Percentiles rank a stretch among this genome's conserved stretches.
These are phyloP conservation scores for Ustilago shanxiensis DNA, from an alignment of 1,284 basidiomycete genomes.

Conservation along the genomic window DNA sequence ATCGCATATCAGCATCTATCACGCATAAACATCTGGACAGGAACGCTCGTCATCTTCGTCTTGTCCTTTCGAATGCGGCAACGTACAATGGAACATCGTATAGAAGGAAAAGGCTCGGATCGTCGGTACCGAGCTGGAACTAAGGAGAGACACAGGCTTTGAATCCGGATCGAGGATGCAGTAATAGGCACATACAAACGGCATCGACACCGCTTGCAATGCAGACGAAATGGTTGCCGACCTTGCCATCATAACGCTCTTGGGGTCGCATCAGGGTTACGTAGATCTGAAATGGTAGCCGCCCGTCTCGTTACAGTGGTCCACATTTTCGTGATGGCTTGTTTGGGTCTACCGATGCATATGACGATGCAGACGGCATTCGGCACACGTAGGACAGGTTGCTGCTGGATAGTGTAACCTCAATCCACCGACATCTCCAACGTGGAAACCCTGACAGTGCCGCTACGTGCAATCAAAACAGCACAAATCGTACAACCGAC, in stretches of 20 bases:
- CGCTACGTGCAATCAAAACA: no score
- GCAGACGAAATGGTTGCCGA: not conserved
- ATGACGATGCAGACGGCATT: no score
- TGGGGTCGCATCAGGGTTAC: not conserved
- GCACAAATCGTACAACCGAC: no score
- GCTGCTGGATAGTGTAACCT: no score
- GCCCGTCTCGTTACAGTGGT: not conserved
- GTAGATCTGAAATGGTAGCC: not conserved
- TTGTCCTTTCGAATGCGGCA: not conserved
- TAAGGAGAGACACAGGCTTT: not conserved
- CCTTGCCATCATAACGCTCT: not conserved
- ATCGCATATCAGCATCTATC: constrained; percentile 15
- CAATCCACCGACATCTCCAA: no score
- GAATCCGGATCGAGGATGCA: not conserved
- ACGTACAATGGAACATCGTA: not conserved
- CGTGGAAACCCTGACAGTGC: no score
- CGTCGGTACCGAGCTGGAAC: not conserved
- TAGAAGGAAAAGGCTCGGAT: not conserved
- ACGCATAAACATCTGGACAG: not conserved
- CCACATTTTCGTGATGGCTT: no score
- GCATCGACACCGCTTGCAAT: not conserved
- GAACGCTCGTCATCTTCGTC: not conserved
- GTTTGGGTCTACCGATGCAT: no score
- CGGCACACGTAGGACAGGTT: no score
- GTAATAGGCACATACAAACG: not conserved